These are phyloP conservation scores for Dothideomycetes sp. DNA, from an alignment of 2,329 filamentous ascomycete genomes.

Conservation along the genomic window DNA sequence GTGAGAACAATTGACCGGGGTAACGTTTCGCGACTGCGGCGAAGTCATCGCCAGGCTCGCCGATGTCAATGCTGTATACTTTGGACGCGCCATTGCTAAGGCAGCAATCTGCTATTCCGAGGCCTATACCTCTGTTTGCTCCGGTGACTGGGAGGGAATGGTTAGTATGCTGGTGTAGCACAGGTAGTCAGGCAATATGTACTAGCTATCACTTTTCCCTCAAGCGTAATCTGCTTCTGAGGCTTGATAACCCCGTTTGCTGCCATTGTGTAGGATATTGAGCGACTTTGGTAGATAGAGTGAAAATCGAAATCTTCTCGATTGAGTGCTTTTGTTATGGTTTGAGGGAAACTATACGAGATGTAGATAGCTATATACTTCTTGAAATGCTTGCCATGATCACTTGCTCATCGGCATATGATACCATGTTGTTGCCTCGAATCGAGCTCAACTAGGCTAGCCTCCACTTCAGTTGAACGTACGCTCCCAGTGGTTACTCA, in stretches of 20 bases:
- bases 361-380: too few species aligned
- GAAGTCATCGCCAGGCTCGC: conserved; percentile 32
- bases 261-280: neutral
- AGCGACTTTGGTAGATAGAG: too few species aligned
- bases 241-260: neutral
- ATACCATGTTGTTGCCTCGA: too few species aligned
- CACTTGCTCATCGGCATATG: too few species aligned
- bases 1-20: conserved; percentile 28
- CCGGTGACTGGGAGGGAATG: conserved; percentile 18
- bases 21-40: conserved; percentile 25
- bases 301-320: too few species aligned
- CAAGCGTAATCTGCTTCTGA: neutral
- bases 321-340: too few species aligned
- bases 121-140: conserved; percentile 14
- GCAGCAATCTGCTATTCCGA: conserved; percentile 35
- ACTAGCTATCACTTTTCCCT: neutral
- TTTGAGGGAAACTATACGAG: too few species aligned
- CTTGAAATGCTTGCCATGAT: too few species aligned
- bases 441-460: too few species aligned
- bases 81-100: conserved; percentile 32
- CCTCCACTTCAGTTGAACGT: too few species aligned
- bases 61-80: conserved; percentile 38
- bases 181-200: neutral
- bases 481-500: too few species aligned
- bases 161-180: neutral